A percentile compares a stretch with the other conserved stretches of the same genome.
These are phyloP conservation scores for Hamamelis virginiana DNA, from an alignment of 164 flowering plant genomes.

Conservation along the genomic window DNA sequence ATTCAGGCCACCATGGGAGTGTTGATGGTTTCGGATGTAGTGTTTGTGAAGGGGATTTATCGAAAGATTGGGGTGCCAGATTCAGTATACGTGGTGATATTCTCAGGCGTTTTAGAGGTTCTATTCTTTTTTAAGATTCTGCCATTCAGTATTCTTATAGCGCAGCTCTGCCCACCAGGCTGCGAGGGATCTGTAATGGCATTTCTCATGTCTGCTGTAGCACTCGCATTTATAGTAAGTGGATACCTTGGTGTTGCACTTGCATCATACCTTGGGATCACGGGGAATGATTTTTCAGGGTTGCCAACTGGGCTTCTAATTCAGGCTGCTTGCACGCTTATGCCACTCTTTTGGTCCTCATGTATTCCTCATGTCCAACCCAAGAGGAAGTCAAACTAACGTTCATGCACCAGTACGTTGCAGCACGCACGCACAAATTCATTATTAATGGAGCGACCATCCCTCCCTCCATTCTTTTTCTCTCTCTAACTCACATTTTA, in stretches of 20 bases:
- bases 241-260: conserved; percentile 88
- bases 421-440: too few species aligned
- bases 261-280: conserved; percentile 60
- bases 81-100: conserved; percentile 57
- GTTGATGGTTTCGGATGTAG: conserved; percentile 71
- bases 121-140: conserved; percentile 73
- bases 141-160: conserved; percentile 73
- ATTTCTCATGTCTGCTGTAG: conserved; percentile 77
- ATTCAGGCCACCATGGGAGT: conserved; percentile 62
- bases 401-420: too few species aligned
- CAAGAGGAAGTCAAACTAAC: conserved; percentile 22
- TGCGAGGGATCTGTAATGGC: conserved; percentile 97
- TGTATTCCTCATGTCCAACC: conserved; percentile 54
- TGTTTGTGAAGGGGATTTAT: conserved; percentile 68
- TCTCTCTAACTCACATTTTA: too few species aligned
- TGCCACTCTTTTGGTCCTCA: conserved; percentile 64
- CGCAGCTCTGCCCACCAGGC: conserved; percentile 77
- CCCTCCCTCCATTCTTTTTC: too few species aligned
- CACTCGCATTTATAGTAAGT: conserved; percentile 72
- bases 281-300: conserved; percentile 65
- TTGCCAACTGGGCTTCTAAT: conserved; percentile 60
- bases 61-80: conserved; percentile 66
- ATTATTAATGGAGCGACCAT: too few species aligned
- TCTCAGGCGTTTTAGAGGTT: conserved; percentile 79
- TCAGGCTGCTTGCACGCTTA: conserved; percentile 64